Evolutionary conservation across 495 filamentous ascomycete genomes (phyloP), one percentile per base, ranked within the genome.

Genomic region (Penicillium coffeae): DNA sequence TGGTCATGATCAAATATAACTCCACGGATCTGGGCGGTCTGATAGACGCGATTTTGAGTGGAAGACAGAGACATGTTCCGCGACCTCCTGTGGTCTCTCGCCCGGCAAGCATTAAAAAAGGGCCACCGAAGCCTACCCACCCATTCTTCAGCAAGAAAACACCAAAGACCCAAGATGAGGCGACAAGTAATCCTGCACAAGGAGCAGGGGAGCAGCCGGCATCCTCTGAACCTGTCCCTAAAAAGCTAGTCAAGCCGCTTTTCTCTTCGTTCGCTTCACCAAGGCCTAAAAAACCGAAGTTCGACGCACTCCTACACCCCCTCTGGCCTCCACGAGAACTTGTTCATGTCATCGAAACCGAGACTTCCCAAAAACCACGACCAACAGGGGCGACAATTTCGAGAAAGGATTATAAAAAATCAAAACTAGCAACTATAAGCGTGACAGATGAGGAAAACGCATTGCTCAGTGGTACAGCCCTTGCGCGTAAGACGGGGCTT

Each of bases 111-210:
- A 47, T 30, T n/a, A 57, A 67, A 20, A 49, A 45, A 12, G 66
- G 63, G 22, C 65, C 79, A 22, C 44, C 66, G 18, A 94, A 88
- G 58, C 50, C 78, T 2, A 85, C 86, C 0, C 90, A 95, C 68
- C 90, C 90, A 0, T 95, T 96, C 58, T 96, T 96, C 58, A 43
- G 75, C 41, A 74, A 74, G 34, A 72, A 68, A n/a, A 7, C 56
- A 3, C 7, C 42, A 10, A 66, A 62, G 20, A n/a, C 16, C 1
- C 15, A 21, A 9, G 12, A 42, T 1, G 52, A 60, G 15, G 1
- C 9, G 0, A 12, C 27, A 20, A 20, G 13, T 19, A 0, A 16
- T 18, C 15, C 43, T 9, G 14, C 40, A 21, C 22, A 12, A 15
- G 20, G 10, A 4, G 5, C 9, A 3, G 12, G 10, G 35, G 18